Percentiles rank a stretch among this genome's conserved stretches.
phyloP scores from a whole-genome alignment of 768 basidiomycete genomes.

The Arthromyces matolae region DNA sequence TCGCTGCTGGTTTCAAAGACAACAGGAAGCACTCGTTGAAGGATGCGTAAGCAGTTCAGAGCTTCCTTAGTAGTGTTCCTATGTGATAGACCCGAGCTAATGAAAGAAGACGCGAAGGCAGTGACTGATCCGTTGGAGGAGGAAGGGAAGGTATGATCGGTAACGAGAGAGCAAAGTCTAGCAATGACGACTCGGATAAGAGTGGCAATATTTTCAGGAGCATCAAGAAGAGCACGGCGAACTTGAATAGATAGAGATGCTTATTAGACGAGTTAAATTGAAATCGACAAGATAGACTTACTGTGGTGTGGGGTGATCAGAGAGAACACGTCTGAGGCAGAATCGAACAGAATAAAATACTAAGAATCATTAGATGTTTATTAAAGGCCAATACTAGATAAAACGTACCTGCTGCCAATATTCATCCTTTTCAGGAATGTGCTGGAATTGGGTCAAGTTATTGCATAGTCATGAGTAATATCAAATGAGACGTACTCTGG shows the following conservation, averaged over 20 bases:
- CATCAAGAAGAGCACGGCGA: conserved; percentile 73
- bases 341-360: conserved; percentile 86
- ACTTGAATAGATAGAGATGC: conserved; percentile 48
- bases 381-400: background rate
- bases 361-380: conserved; percentile 24
- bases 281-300: conserved; percentile 34
- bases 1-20: conserved; percentile 79
- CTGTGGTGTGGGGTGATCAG: conserved; percentile 83
- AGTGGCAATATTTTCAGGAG: conserved; percentile 84
- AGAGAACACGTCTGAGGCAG: conserved; percentile 87
- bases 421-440: conserved; percentile 69
- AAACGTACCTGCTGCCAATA: conserved; percentile 85
- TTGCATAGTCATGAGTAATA: background rate
- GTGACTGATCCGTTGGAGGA: conserved; percentile 51
- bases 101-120: conserved; percentile 67
- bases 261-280: conserved; percentile 7
- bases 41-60: conserved; percentile 86
- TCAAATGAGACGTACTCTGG: conserved; percentile 52
- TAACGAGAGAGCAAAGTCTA: conserved; percentile 70
- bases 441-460: conserved; percentile 37
- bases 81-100: conserved; percentile 53
- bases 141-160: conserved; percentile 78
- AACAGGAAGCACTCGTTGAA: conserved; percentile 88
- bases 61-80: conserved; percentile 80
- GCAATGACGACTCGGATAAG: conserved; percentile 68